A percentile compares a stretch with the other conserved stretches of the same genome.
These are phyloP conservation scores for Paralagenidium karlingii DNA, from an alignment of 352 stramenopile genomes.

Conservation along the genomic window DNA sequence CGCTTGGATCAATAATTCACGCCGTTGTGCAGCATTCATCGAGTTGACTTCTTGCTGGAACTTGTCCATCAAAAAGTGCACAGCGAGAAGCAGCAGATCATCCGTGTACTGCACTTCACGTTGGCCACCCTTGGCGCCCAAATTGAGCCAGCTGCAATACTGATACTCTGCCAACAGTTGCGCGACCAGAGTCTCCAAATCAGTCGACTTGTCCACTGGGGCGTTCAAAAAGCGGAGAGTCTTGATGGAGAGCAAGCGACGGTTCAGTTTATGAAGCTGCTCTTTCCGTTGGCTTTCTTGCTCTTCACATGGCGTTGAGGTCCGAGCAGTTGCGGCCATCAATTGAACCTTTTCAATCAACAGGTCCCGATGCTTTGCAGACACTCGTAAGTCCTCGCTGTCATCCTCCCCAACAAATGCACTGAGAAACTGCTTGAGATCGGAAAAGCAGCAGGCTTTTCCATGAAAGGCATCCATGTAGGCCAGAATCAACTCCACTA, in stretches of 20 bases:
- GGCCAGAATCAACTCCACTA: conserved; percentile 30
- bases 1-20: conserved; percentile 31
- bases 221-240: conserved; percentile 48
- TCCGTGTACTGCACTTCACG: conserved; percentile 78
- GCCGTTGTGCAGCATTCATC: conserved; percentile 4
- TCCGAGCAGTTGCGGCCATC: conserved; percentile 8
- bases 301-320: conserved; percentile 6
- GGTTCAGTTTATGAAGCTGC: conserved; percentile 31
- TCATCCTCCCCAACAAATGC: too few species aligned
- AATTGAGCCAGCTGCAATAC: conserved; percentile 56
- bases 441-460: conserved; percentile 79
- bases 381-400: conserved; percentile 1
- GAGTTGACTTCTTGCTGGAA: conserved; percentile 21
- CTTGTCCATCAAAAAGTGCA: conserved; percentile 53
- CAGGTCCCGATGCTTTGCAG: not conserved
- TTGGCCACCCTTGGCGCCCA: conserved; percentile 51
- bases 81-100: conserved; percentile 61
- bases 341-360: conserved; percentile 6
- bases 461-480: conserved; percentile 62
- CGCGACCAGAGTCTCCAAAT: conserved; percentile 25
- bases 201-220: not conserved
- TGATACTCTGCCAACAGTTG: conserved; percentile 56
- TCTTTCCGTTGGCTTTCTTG: conserved; percentile 20
- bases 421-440: conserved; percentile 75
- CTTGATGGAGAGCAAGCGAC: conserved; percentile 49